Base-by-base conservation (phyloP, 192 early-diverging fungal species). In the Podila clonocystis region DNA sequence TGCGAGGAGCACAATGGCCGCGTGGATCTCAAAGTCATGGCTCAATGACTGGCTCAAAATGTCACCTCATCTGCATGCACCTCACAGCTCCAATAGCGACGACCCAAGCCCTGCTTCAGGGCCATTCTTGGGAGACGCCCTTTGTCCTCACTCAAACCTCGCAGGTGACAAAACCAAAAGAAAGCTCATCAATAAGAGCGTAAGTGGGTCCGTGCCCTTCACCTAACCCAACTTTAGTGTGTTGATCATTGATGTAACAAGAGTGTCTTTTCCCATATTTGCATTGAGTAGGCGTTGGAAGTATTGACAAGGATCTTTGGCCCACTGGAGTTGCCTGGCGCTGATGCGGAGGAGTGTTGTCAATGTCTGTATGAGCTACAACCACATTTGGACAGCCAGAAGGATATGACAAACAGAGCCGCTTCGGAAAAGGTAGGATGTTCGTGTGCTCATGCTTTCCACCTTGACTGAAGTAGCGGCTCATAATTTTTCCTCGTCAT, bases 11-110 rank as follows among this genome's bases (percentile, higher is more conserved):
- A 12, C 70, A 20, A 2, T 48, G n/a, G 38, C 34, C 22, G 65
- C 26, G 1, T 80, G 77, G 77, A 48, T 80, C 49, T 80, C 77
- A 36, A 72, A 65, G 24, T 1, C 41, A 9, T 80, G 77, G 77
- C 29, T 80, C n/a, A 45, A 55, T 19, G 70, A 72, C 33, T 80
- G 77, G 77, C 20, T 41, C 13, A 72, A 73, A 26, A 57, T 69
- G 20, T 50, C 45, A 0, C 77, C 77, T 28, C 41, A 52, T 0
- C 65, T 80, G 17, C 77, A 73, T 50, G 48, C 13, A 12, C 15
- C 15, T 0, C 57, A 72, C 22, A 22, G 52, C 1, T 45, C 70
- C 0, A 57, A 62, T 4, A 41, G 28, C 5, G 77, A 73, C 15
- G 77, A 80, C 33, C 65, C 66, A 45, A 64, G 67, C 15, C 77